Percentiles rank a stretch among this genome's conserved stretches.
These are phyloP conservation scores for Phytophthora pisi DNA, from an alignment of 352 stramenopile species.

Conservation along the genomic window DNA sequence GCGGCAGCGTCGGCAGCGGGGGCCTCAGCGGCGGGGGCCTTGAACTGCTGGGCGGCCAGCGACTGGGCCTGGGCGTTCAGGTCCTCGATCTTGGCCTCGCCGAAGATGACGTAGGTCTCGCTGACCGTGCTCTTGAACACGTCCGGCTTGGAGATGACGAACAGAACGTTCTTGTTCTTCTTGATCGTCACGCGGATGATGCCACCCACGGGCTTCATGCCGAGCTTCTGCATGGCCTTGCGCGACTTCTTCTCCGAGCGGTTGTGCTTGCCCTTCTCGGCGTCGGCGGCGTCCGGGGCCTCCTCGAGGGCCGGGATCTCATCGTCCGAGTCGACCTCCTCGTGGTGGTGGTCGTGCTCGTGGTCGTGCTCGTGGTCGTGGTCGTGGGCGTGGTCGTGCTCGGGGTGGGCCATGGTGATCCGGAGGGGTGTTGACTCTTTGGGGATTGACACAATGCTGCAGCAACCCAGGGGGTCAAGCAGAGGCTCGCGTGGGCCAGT, in stretches of 20 bases:
- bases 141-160: slow-evolving; percentile 98
- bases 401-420: slow-evolving; percentile 49
- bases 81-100: slow-evolving; percentile 99
- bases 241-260: slow-evolving; percentile 98
- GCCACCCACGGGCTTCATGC: slow-evolving; percentile 95
- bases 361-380: slow-evolving; percentile 40
- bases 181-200: slow-evolving; percentile 98
- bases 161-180: slow-evolving; percentile 97
- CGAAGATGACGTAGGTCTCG: slow-evolving; percentile 98
- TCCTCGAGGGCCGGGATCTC: slow-evolving; percentile 85
- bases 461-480: background rate
- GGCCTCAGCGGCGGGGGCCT: slow-evolving; percentile 55
- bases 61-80: slow-evolving; percentile 88
- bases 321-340: slow-evolving; percentile 78
- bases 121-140: slow-evolving; percentile 97
- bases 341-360: slow-evolving; percentile 64
- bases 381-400: slow-evolving; percentile 47
- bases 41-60: slow-evolving; percentile 93
- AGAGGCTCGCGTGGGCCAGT: background rate
- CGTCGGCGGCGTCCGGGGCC: slow-evolving; percentile 65
- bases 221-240: slow-evolving; percentile 99
- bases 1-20: slow-evolving; percentile 74
- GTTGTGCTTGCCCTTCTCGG: slow-evolving; percentile 92
- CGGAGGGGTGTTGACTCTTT: slow-evolving; percentile 22
- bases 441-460: slow-evolving; percentile 20